These are phyloP conservation scores for Tylopilus felleus DNA, from an alignment of 768 basidiomycete genomes.

Conservation along the genomic window DNA sequence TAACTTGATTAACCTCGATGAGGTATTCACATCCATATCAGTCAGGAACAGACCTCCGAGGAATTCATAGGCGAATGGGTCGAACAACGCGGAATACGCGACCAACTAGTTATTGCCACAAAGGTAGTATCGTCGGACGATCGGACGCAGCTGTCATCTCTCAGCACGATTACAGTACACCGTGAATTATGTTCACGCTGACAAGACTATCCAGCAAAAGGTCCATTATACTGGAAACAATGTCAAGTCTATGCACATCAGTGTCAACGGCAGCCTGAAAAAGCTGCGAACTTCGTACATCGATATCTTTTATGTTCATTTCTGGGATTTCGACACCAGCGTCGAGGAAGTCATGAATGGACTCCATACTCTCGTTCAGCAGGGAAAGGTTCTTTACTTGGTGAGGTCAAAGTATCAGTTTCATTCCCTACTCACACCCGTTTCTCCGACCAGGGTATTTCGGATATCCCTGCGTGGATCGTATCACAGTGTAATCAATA, in stretches of 20 bases:
- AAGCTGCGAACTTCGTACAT: constrained; percentile 57
- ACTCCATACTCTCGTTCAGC: constrained; percentile 39
- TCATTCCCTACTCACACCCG: background rate
- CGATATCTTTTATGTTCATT: constrained; percentile 54
- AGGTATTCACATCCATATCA: constrained; percentile 10
- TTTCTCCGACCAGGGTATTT: constrained; percentile 30
- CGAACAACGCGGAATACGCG: constrained; percentile 37
- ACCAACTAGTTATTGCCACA: constrained; percentile 45
- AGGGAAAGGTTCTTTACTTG: constrained; percentile 42
- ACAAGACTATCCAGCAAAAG: constrained; percentile 8
- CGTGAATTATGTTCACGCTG: constrained; percentile 10
- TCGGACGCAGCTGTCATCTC: background rate
- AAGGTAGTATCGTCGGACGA: constrained; percentile 25
- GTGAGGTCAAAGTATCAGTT: constrained; percentile 8
- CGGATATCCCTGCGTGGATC: constrained; percentile 47
- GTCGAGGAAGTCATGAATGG: constrained; percentile 45
- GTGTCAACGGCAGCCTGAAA: constrained; percentile 26
- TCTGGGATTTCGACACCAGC: constrained; percentile 43
- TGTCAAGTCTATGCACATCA: constrained; percentile 29
- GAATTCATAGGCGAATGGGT: constrained; percentile 49
- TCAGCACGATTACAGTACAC: constrained; percentile 10
- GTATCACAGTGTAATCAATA: constrained; percentile 47
- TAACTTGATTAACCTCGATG: background rate
- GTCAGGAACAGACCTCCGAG: constrained; percentile 54
- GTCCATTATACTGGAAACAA: constrained; percentile 36